Evolutionary conservation across 2,329 filamentous ascomycete genomes (phyloP), one percentile per base, ranked within the genome.

Genomic region (Fusarium sp.): DNA sequence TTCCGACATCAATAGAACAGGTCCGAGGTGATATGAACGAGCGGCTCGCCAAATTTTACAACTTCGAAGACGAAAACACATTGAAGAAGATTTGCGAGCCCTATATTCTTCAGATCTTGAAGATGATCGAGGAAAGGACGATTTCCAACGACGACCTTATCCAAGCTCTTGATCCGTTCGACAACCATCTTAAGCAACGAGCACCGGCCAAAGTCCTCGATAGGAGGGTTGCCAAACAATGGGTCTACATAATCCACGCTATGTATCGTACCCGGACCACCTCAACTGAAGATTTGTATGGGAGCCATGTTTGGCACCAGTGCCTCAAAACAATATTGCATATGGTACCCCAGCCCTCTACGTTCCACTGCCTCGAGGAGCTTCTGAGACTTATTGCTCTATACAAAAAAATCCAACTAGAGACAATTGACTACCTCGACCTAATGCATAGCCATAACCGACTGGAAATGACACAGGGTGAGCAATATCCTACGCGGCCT

Each of bases 81-180:
- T 33, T 76, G 15, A 63, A 38, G 46, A 31, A 29, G 21, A 51
- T 56, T 18, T 76, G 71, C 31, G 39, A 45, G 12, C 59, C 54
- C 10, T 75, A 68, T 29, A 37, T 63, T 10, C 16, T 46, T 27
- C 51, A 56, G 7, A 19, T 76, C 35, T 41, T 63, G n/a, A n/a
- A 35, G 14, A 55, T 70, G 42, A 66, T 74, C n/a, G 54, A 37
- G 11, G 23, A 25, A 31, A 69, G 61, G 35, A 60, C 51, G 31
- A 59, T 76, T 19, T 68, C 67, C 15, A 56, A 42, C 31, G 49
- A 66, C 25, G 73, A 77, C 49, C 44, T 78, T 52, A 39, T 66
- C 27, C 45, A 66, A 29, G 61, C 69, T 19, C 57, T 77, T 19
- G 70, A 76, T n/a, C 69, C 73, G 10, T 74, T 77, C 25, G 64